Percentiles rank a stretch among this genome's conserved stretches.
These are phyloP conservation scores for Diaporthe sp. DNA, from an alignment of 2,329 filamentous ascomycete genomes.

Conservation along the genomic window DNA sequence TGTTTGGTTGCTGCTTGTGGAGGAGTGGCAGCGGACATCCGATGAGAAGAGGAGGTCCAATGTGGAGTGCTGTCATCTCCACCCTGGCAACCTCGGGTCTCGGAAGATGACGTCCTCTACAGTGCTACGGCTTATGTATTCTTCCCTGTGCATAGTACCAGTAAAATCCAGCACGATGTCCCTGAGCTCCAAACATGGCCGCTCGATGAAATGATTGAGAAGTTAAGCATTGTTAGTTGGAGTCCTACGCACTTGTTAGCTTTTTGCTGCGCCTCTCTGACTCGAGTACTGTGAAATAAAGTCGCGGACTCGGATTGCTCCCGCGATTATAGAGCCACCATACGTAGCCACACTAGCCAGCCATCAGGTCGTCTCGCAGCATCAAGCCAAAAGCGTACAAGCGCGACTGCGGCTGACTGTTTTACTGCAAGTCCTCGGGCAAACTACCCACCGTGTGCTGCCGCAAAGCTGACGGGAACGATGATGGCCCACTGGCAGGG, in stretches of 20 bases:
- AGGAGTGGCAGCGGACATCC: background rate
- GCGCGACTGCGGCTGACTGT: constrained; percentile 14
- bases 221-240: background rate
- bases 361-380: background rate
- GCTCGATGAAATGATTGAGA: background rate
- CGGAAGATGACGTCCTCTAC: background rate
- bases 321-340: background rate
- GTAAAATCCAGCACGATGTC: background rate
- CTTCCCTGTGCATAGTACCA: background rate
- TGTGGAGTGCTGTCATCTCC: background rate
- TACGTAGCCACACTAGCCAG: too few species aligned
- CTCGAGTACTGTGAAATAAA: background rate
- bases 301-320: background rate
- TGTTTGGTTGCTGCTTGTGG: background rate
- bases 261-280: background rate
- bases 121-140: background rate
- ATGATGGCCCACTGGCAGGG: background rate
- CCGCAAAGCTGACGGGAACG: background rate
- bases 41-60: background rate
- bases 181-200: background rate
- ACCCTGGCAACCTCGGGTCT: background rate
- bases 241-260: background rate
- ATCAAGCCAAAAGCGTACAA: constrained; percentile 15
- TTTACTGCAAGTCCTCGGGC: background rate
- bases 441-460: background rate